A percentile compares a stretch with the other conserved stretches of the same genome.
Conservation (phyloP, 345 rosid genomes). For the Lagerstroemia speciosa region DNA sequence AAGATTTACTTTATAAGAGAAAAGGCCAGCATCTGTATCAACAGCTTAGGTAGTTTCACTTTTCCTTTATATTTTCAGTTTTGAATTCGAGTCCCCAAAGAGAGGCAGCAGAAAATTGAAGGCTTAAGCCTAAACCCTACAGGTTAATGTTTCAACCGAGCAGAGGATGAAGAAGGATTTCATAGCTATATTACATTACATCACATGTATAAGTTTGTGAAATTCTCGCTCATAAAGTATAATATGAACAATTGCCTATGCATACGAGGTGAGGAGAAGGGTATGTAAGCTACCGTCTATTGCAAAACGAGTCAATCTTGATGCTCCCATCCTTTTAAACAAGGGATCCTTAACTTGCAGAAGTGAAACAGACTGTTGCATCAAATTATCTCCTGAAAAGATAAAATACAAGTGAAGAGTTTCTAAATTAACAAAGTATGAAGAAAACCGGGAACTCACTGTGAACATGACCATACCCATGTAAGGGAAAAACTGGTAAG, state of each 20-base stretch:
- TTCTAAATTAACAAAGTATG: background rate
- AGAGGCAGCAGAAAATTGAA: background rate
- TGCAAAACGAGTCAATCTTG: conserved; percentile 77
- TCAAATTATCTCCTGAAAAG: conserved; percentile 66
- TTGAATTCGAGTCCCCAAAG: background rate
- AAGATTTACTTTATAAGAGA: background rate
- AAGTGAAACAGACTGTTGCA: conserved; percentile 77
- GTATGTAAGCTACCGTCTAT: conserved; percentile 41
- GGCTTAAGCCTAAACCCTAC: background rate
- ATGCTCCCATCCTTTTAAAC: conserved; percentile 88
- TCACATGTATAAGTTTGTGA: background rate
- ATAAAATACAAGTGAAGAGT: conserved; percentile 2
- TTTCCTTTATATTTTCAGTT: background rate
- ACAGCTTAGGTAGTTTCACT: background rate
- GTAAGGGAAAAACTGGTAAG: conserved; percentile 74
- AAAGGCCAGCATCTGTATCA: background rate
- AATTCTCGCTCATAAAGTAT: background rate
- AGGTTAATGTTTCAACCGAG: background rate
- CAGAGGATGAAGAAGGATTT: background rate
- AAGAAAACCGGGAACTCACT: conserved; percentile 2
- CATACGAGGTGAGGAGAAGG: background rate
- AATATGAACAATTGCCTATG: background rate
- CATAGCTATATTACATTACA: background rate
- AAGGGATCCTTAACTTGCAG: conserved; percentile 84
- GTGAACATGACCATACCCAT: conserved; percentile 45